Evolutionary conservation across 169 alveolate species (phyloP).

Genomic region (Plasmodium blacklocki): DNA sequence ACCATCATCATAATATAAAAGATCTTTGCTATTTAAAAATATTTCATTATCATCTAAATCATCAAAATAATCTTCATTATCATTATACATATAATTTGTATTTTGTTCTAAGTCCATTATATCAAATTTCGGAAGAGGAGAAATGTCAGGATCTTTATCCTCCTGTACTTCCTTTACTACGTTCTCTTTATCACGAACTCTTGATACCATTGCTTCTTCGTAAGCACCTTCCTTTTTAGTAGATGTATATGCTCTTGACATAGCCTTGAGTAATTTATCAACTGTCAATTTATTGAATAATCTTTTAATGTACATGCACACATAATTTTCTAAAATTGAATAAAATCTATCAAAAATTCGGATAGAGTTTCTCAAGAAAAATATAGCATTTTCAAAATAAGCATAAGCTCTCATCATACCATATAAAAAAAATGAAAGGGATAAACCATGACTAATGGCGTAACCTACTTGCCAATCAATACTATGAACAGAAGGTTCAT

Average conservation of each 20-base stretch:
- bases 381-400: constrained; percentile 25
- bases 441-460: constrained; percentile 19
- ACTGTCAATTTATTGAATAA: constrained; percentile 9
- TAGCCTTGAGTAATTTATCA: constrained; percentile 30
- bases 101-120: neutral
- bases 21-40: constrained; percentile 25
- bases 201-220: constrained; percentile 16
- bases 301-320: neutral
- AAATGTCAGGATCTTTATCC: neutral
- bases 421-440: constrained; percentile 6
- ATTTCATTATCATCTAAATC: constrained; percentile 51
- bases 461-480: neutral
- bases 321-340: constrained; percentile 21
- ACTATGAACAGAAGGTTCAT: constrained; percentile 17
- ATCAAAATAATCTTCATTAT: constrained; percentile 15
- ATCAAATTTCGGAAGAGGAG: neutral
- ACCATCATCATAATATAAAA: constrained; percentile 17
- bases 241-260: constrained; percentile 12
- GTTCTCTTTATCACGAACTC: constrained; percentile 4
- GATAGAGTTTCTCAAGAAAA: constrained; percentile 4
- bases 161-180: neutral
- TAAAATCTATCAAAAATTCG: constrained; percentile 52
- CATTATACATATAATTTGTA: constrained; percentile 9
- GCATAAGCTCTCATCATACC: constrained; percentile 15
- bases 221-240: constrained; percentile 26